Percentiles rank a stretch among this genome's conserved stretches.
phyloP scores from a whole-genome alignment of 2,329 filamentous ascomycete species.

The Raffaelea ambrosiae region DNA sequence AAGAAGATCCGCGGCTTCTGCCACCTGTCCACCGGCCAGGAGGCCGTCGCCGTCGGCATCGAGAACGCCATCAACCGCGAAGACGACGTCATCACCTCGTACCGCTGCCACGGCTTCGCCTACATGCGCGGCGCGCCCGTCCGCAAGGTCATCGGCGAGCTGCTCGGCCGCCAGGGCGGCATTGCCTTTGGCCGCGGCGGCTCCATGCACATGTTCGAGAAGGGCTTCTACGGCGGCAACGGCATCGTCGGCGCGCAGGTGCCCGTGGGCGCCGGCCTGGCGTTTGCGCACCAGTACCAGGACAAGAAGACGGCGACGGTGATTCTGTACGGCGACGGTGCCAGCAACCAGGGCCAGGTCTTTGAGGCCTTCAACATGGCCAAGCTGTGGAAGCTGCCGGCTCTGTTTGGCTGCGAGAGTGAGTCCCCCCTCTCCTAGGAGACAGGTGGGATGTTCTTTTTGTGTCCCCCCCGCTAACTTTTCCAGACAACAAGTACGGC shows the following conservation, averaged over 20 bases:
- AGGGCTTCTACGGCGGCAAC: slow-evolving; percentile 97
- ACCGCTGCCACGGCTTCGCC: slow-evolving; percentile 98
- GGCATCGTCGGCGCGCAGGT: slow-evolving; percentile 99
- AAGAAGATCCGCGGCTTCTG: slow-evolving; percentile 99
- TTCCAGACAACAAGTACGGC: slow-evolving; percentile 96
- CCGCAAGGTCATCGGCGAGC: slow-evolving; percentile 89
- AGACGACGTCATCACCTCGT: slow-evolving; percentile 95
- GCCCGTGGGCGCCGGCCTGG: slow-evolving; percentile 90
- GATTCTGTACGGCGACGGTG: slow-evolving; percentile 94
- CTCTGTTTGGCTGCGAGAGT: slow-evolving; percentile 98
- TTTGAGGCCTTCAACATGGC: slow-evolving; percentile 99
- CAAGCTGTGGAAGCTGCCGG: slow-evolving; percentile 94
- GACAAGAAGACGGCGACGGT: slow-evolving; percentile 78
- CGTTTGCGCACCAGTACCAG: slow-evolving; percentile 94
- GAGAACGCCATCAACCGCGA: slow-evolving; percentile 88
- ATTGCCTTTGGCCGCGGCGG: slow-evolving; percentile 99
- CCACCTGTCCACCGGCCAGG: slow-evolving; percentile 94
- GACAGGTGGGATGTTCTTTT: too few species aligned
- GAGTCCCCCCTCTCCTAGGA: slow-evolving; percentile 31
- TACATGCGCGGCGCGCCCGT: slow-evolving; percentile 90
- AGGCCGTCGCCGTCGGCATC: slow-evolving; percentile 94
- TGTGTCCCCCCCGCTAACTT: slow-evolving; percentile 19
- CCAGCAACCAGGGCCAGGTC: slow-evolving; percentile 97
- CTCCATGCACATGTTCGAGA: slow-evolving; percentile 99
- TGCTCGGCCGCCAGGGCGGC: slow-evolving; percentile 89